phyloP scores from a whole-genome alignment of 129 eudicot species.

The Flaveria ramosissima region DNA sequence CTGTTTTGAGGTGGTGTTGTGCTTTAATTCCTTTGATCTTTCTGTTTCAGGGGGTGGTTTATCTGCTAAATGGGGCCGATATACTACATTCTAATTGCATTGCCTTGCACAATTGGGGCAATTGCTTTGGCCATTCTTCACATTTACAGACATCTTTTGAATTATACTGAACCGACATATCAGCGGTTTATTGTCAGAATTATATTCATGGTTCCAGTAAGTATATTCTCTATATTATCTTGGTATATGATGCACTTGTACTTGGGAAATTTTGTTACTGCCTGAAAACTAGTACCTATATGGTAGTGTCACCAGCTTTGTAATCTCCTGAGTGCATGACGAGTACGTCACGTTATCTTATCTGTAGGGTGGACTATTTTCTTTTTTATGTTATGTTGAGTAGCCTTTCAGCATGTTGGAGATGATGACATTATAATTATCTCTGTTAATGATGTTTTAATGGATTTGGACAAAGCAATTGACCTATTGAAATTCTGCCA shows the following conservation, averaged over 20 bases:
- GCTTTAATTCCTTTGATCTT: slow-evolving; percentile 7
- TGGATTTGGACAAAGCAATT: neutral
- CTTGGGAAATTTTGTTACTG: neutral
- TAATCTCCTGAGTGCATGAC: neutral
- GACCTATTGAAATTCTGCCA: neutral
- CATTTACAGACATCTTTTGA: slow-evolving; percentile 82
- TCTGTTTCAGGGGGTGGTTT: neutral
- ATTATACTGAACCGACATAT: slow-evolving; percentile 90
- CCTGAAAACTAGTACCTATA: slow-evolving; percentile 8
- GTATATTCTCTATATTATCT: slow-evolving; percentile 31
- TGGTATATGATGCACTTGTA: too few species aligned
- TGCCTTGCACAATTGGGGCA: slow-evolving; percentile 92
- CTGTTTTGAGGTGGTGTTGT: neutral
- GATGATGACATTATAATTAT: neutral
- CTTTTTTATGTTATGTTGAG: neutral
- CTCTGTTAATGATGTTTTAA: slow-evolving; percentile 6
- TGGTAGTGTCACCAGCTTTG: neutral
- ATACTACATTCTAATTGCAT: slow-evolving; percentile 60
- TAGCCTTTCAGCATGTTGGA: neutral
- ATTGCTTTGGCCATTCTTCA: slow-evolving; percentile 75
- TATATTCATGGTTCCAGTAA: slow-evolving; percentile 97
- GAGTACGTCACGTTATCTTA: neutral
- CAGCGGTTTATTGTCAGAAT: slow-evolving; percentile 95
- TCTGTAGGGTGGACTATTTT: neutral
- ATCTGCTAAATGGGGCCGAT: slow-evolving; percentile 59